phyloP scores from a whole-genome alignment of 768 basidiomycete genomes.

The Mycena metata region DNA sequence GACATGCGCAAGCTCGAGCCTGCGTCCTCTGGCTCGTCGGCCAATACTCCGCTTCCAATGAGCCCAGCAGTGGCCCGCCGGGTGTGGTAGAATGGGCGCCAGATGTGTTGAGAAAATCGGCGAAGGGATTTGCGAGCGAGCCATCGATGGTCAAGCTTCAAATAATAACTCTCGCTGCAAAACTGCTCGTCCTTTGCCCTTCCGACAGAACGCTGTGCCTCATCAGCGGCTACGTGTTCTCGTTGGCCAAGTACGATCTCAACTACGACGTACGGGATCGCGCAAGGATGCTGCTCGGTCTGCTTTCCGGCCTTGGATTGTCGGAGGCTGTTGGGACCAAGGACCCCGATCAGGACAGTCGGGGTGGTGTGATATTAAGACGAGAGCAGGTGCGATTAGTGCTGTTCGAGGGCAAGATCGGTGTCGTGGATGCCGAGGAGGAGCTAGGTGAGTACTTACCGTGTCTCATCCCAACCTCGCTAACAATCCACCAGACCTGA shows the following conservation, averaged over 20 bases:
- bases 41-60: constrained; percentile 74
- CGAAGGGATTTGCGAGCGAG: constrained; percentile 65
- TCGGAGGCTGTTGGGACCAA: constrained; percentile 46
- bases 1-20: constrained; percentile 84
- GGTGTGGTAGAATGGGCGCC: constrained; percentile 86
- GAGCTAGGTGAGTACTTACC: constrained; percentile 46
- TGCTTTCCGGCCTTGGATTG: constrained; percentile 68
- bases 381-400: constrained; percentile 86
- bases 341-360: constrained; percentile 58
- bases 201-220: constrained; percentile 62
- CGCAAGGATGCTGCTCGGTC: constrained; percentile 79
- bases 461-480: constrained; percentile 20
- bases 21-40: constrained; percentile 95
- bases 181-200: constrained; percentile 81
- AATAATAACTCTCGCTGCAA: constrained; percentile 86
- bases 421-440: constrained; percentile 56
- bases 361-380: constrained; percentile 82
- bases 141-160: constrained; percentile 82
- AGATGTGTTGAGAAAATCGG: constrained; percentile 86
- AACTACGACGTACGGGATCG: constrained; percentile 95
- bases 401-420: constrained; percentile 81
- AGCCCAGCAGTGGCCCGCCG: constrained; percentile 55
- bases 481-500: constrained; percentile 53
- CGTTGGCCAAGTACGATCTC: constrained; percentile 88
- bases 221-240: constrained; percentile 80